Percentiles rank a stretch among this genome's conserved stretches.
Conservation (phyloP, 306 rosid genomes). For the Begonia fuchsioides region DNA sequence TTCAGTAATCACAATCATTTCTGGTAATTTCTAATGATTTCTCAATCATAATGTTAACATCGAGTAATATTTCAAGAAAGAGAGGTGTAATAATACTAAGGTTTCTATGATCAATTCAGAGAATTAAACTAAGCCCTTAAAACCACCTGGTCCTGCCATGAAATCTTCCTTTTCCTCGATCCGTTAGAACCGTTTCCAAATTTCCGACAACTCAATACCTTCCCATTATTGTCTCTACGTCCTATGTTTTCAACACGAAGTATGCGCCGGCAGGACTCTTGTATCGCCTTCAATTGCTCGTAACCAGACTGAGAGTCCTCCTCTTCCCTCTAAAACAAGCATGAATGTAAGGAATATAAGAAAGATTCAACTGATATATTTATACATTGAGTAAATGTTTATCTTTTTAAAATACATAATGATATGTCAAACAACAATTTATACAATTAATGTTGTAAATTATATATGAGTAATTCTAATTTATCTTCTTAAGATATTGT, state of each 20-base stretch:
- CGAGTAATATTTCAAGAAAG: too few relatives aligned
- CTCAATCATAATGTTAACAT: too few relatives aligned
- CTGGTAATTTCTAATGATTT: too few relatives aligned
- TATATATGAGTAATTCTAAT: too few relatives aligned
- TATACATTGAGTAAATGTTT: too few relatives aligned
- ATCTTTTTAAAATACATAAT: too few relatives aligned
- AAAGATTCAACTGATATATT: conserved; percentile 7
- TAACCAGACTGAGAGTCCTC: conserved; percentile 50
- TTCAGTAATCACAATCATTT: too few relatives aligned
- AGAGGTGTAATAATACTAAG: too few relatives aligned
- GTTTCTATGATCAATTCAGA: not conserved
- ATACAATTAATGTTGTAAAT: too few relatives aligned
- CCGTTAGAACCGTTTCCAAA: conserved; percentile 59
- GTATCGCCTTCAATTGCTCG: conserved; percentile 27
- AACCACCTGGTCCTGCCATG: conserved; percentile 97
- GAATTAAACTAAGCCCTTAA: conserved; percentile 52
- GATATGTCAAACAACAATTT: too few relatives aligned
- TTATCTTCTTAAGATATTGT: too few relatives aligned
- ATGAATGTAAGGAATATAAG: conserved; percentile 1
- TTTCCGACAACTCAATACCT: conserved; percentile 56
- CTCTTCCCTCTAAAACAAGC: conserved; percentile 52
- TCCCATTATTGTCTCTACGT: conserved; percentile 55
- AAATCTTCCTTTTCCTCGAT: conserved; percentile 80
- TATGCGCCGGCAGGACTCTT: conserved; percentile 57
- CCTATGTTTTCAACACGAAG: conserved; percentile 43